phyloP scores from a whole-genome alignment of 805 yeast genomes.

The Priceomyces fermenticarens region DNA sequence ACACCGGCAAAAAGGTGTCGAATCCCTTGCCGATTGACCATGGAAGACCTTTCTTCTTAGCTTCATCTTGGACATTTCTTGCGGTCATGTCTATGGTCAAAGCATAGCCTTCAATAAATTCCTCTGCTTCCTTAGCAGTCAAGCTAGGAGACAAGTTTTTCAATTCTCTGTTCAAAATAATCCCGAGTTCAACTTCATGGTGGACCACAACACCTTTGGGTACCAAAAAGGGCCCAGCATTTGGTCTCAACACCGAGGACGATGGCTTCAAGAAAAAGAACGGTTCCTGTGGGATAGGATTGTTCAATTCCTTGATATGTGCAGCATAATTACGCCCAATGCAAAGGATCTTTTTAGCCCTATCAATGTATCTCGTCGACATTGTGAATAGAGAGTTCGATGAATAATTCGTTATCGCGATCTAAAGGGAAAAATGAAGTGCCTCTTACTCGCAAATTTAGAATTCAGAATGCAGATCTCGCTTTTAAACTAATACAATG shows the following conservation, averaged over 20 bases:
- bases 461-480: too few relatives aligned
- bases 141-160: constrained; percentile 60
- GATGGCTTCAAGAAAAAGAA: constrained; percentile 91
- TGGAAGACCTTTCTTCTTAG: constrained; percentile 90
- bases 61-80: constrained; percentile 91
- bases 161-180: constrained; percentile 63
- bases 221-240: constrained; percentile 72
- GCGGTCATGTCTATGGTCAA: constrained; percentile 94
- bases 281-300: constrained; percentile 77
- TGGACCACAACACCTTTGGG: constrained; percentile 82
- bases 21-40: constrained; percentile 97
- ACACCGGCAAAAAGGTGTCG: constrained; percentile 92
- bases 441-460: too few relatives aligned
- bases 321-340: constrained; percentile 98
- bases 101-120: constrained; percentile 81
- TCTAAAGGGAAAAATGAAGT: too few relatives aligned
- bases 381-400: constrained; percentile 21
- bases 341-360: constrained; percentile 80
- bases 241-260: constrained; percentile 60
- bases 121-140: constrained; percentile 64
- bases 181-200: constrained; percentile 91
- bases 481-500: too few relatives aligned
- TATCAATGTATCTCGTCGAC: constrained; percentile 53
- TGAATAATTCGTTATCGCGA: too few relatives aligned
- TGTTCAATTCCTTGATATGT: constrained; percentile 87